Evolutionary conservation across 176 grass and related monocot genomes (phyloP).

Genomic region (Musa schizocarpa): DNA sequence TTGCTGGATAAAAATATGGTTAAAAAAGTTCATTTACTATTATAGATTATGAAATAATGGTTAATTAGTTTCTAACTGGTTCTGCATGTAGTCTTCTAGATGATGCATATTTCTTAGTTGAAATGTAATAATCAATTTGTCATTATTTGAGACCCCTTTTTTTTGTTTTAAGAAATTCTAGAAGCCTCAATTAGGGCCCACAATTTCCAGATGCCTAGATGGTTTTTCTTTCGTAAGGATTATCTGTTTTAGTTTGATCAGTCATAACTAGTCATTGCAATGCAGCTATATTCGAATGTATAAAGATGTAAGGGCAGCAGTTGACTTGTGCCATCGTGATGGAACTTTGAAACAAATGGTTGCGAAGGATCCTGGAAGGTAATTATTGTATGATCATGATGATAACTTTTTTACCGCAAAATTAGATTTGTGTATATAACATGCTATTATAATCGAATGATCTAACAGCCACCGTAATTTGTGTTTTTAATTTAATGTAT

Average conservation of each 20-base stretch:
- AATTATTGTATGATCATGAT: slow-evolving; percentile 2
- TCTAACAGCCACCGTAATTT: not conserved
- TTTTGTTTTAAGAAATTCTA: no score
- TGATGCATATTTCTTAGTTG: no score
- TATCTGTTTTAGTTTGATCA: not conserved
- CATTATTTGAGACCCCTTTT: no score
- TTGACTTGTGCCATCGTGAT: slow-evolving; percentile 94
- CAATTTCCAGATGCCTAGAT: no score
- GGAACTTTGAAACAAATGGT: slow-evolving; percentile 97
- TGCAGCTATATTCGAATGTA: slow-evolving; percentile 79
- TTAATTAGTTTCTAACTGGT: no score
- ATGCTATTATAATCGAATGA: not conserved
- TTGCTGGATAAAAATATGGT: no score
- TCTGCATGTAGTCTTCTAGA: no score
- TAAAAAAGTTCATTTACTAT: no score
- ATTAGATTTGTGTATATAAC: not conserved
- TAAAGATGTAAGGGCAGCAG: slow-evolving; percentile 88
- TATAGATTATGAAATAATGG: no score
- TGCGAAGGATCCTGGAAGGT: slow-evolving; percentile 81
- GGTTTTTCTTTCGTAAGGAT: no score
- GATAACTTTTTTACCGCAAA: not conserved
- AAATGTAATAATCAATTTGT: no score
- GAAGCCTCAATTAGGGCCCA: no score
- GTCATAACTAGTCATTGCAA: slow-evolving; percentile 10
- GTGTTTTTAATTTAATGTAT: not conserved